Evolutionary conservation across 495 filamentous ascomycete species (phyloP), one percentile per base, ranked within the genome.

Genomic region (Penicillium paradoxum): DNA sequence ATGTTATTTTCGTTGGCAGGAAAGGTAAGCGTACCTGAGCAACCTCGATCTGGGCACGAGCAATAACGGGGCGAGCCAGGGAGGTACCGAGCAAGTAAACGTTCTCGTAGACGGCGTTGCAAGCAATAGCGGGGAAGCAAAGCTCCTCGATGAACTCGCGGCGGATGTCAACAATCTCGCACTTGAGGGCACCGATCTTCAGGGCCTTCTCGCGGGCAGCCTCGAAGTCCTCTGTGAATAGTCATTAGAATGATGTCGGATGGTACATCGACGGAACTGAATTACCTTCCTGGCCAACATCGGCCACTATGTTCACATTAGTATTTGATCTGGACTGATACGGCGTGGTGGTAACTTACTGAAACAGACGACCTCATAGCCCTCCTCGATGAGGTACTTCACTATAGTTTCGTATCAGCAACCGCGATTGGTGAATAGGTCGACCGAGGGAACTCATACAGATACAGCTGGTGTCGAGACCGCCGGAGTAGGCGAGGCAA

Each of bases 1-100:
- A 2, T 19, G 27, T 14, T 10, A 10, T 27, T 19, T 38, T n/a
- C n/a, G 10, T 21, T 18, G 34, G 11, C n/a, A 1, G 8, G 3
- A 14, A 25, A 37, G 22, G 0, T 6, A 24, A 29, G 22, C 46
- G 46, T 56, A 66, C 62, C 55, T 64, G 54, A 15, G 90, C 90
- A 51, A 87, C 86, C 8, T 68, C 68, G 49, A 91, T 88, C 78
- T 90, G 86, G 30, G 85, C 85, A 49, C 90, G 83, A 46, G 90
- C 90, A 62, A 96, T 96, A 58, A 96, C 83, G 33, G 92, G 91
- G 37, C 92, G 85, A 60, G 91, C 92, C 30, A 97, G 79, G 22
- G 78, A 83, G 54, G 89, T 92, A 69, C 83, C 89, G 25, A 90
- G 77, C 41, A 91, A 82, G 74, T 90, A 91, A 49, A 83, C 77